Base-by-base conservation (phyloP, 352 stramenopile species). In the Phytophthora vignae region DNA sequence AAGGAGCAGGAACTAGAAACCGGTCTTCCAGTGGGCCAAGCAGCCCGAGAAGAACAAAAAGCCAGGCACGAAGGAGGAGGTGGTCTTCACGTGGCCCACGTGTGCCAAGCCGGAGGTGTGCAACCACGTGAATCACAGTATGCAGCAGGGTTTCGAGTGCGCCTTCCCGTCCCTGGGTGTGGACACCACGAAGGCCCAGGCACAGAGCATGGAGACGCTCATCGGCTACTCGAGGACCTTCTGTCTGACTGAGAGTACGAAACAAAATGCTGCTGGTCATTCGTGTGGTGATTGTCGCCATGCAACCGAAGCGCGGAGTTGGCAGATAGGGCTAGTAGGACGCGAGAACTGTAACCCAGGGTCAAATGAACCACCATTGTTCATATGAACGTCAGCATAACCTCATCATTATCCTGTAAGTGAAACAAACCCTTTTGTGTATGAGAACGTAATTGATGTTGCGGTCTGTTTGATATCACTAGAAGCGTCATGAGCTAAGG, bases 11-110 rank as follows among this genome's bases (percentile, higher is more conserved):
- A 11, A 15, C 27, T 29, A 29, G 27, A 29, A 29, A 4, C 27
- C 27, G 27, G 27, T 4, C 3, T 94, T 93, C 69, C 85, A 92
- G 64, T 95, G 87, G 84, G 83, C 87, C 52, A 95, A 95, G 74
- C 85, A 95, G 76, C 87, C 84, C 29, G 93, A 95, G 63, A 95
- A 95, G 75, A 92, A 93, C 79, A 95, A 92, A 69, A 85, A 88
- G 38, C 8, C 65, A 48, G 64, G 71, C 42, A 81, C 84, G 11
- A 76, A 88, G 71, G 87, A 91, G 61, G 60, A 60, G 15, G 87
- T 92, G 38, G 81, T 84, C 14, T 77, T 73, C 31, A 83, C 86
- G 64, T 92, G 87, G 85, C 85, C n/a, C n/a, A n/a, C n/a, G n/a
- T n/a, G n/a, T n/a, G n/a, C n/a, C n/a, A n/a, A n/a, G n/a, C n/a